phyloP scores from a whole-genome alignment of 257 asterid genomes.

The Coffea eugenioides region DNA sequence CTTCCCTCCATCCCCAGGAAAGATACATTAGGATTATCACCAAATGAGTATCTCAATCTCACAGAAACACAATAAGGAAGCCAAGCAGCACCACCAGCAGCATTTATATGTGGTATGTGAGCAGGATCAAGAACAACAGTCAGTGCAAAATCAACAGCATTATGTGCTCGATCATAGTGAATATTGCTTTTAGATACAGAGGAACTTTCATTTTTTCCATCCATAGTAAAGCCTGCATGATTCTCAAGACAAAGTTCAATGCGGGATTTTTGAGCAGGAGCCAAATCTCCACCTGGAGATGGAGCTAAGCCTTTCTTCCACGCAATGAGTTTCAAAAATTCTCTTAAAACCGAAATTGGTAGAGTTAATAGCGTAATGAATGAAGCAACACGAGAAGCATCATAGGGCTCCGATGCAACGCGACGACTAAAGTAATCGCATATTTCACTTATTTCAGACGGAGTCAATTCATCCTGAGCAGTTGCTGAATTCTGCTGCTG shows the following conservation, averaged over 20 bases:
- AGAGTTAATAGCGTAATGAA: constrained; percentile 89
- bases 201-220: constrained; percentile 51
- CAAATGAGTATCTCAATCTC: constrained; percentile 70
- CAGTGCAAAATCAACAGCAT: constrained; percentile 87
- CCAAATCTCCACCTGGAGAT: constrained; percentile 70
- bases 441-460: constrained; percentile 90
- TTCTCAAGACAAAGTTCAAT: constrained; percentile 93
- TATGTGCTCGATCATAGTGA: constrained; percentile 74
- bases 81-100: constrained; percentile 99
- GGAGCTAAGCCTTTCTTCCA: constrained; percentile 96
- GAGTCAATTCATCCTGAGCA: constrained; percentile 89
- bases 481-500: constrained; percentile 78
- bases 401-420: constrained; percentile 99
- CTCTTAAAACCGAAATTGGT: constrained; percentile 91
- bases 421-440: constrained; percentile 99
- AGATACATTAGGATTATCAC: constrained; percentile 65
- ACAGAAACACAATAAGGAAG: constrained; percentile 93
- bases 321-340: constrained; percentile 89
- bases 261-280: constrained; percentile 90
- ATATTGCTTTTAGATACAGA: constrained; percentile 80
- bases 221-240: constrained; percentile 67
- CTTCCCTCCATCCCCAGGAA: constrained; percentile 98
- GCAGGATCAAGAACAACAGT: constrained; percentile 91
- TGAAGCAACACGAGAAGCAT: constrained; percentile 97
- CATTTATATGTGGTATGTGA: constrained; percentile 86